Evolutionary conservation across 768 basidiomycete species (phyloP).

Genomic region (Clitopilus passeckerianus): DNA sequence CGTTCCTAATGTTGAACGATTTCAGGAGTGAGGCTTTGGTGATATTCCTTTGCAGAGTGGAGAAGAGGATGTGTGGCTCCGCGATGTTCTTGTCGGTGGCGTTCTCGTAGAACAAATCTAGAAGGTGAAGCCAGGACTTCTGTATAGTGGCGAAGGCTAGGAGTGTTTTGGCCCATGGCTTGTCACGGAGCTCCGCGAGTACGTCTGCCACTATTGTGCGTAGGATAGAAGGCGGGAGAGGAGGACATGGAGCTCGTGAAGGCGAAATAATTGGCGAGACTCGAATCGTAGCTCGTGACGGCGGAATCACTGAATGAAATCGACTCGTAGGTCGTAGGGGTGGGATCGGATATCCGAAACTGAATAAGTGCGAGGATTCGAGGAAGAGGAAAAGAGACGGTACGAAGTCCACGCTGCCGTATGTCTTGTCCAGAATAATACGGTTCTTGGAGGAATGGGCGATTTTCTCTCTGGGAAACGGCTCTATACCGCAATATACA

Average conservation of each 20-base stretch:
- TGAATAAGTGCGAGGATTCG: not conserved
- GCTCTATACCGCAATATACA: no score
- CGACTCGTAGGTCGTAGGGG: not conserved
- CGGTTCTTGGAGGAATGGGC: not conserved
- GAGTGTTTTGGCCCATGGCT: not conserved
- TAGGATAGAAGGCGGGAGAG: not conserved
- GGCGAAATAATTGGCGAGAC: not conserved
- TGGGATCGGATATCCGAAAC: not conserved
- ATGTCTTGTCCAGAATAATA: not conserved
- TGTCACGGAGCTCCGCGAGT: not conserved
- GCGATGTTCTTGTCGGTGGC: no score
- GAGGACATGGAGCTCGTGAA: not conserved
- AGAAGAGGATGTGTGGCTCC: not conserved
- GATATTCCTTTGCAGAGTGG: not conserved
- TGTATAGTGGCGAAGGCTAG: not conserved
- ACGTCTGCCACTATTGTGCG: not conserved
- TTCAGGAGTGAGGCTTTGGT: not conserved
- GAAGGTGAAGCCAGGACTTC: not conserved
- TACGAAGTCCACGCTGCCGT: not conserved
- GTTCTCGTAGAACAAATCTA: not conserved
- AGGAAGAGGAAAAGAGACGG: not conserved
- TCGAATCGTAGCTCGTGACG: not conserved
- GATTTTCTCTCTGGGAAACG: not conserved
- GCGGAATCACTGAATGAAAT: not conserved
- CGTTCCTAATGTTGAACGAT: not conserved